Evolutionary conservation across 1,284 basidiomycete species (phyloP).

Genomic region (Flammula alnicola): DNA sequence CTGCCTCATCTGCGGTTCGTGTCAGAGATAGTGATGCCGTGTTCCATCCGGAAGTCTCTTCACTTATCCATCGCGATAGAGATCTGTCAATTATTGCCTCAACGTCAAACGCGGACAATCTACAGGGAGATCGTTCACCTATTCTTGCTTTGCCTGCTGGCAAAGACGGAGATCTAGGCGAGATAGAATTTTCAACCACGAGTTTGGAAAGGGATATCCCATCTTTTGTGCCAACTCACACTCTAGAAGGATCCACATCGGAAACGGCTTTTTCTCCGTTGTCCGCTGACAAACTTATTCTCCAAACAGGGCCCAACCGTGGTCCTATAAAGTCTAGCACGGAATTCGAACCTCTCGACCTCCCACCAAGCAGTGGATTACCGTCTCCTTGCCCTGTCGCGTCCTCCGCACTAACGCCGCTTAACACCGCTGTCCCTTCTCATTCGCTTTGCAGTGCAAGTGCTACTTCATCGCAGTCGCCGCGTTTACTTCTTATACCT

Average conservation of each 20-base stretch:
- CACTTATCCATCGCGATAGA: neutral
- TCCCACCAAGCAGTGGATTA: neutral
- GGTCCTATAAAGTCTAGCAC: neutral
- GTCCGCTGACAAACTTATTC: neutral
- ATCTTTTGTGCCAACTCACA: neutral
- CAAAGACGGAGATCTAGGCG: neutral
- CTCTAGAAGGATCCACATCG: neutral
- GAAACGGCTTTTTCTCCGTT: constrained; percentile 3
- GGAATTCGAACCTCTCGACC: neutral
- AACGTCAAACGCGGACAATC: neutral
- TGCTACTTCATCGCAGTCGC: no score
- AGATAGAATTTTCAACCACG: neutral
- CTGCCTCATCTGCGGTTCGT: neutral
- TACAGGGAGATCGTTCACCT: neutral
- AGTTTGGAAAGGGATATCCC: constrained; percentile 1
- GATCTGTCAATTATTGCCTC: constrained; percentile 1
- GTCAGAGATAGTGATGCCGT: neutral
- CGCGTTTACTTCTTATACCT: no score
- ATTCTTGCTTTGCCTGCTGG: neutral
- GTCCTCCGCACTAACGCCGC: no score
- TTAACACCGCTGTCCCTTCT: no score
- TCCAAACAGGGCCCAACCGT: neutral
- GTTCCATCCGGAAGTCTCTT: neutral
- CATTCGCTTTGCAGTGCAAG: no score
- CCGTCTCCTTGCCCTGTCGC: no score